Percentiles rank a stretch among this genome's conserved stretches.
Evolutionary conservation across 495 filamentous ascomycete genomes (phyloP).

Genomic region (Stereocaulon alpinum): DNA sequence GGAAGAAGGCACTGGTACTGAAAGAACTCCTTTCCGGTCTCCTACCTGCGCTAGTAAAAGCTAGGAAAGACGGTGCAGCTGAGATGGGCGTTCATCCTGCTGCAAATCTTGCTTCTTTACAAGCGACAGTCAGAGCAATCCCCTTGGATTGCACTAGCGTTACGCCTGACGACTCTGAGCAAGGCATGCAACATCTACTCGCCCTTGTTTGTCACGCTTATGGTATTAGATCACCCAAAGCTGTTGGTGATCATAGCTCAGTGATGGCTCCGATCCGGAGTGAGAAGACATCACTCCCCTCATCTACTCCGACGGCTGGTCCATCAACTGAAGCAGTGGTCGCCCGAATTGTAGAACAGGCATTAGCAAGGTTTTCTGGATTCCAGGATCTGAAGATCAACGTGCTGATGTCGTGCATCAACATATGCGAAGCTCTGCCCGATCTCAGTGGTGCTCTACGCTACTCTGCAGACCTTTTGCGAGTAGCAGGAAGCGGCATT

Average conservation of each 20-base stretch:
- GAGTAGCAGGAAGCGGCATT: constrained; percentile 69
- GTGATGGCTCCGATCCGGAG: background rate
- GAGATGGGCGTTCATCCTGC: constrained; percentile 93
- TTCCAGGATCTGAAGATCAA: constrained; percentile 67
- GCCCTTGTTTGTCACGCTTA: constrained; percentile 22
- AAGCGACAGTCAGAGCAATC: constrained; percentile 8
- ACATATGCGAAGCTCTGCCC: constrained; percentile 85
- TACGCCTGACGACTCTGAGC: constrained; percentile 7
- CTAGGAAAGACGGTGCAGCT: constrained; percentile 81
- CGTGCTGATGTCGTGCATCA: constrained; percentile 73
- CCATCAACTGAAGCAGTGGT: constrained; percentile 36
- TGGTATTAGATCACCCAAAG: constrained; percentile 15
- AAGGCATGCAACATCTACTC: constrained; percentile 23
- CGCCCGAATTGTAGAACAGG: constrained; percentile 41
- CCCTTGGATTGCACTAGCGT: background rate
- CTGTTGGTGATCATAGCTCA: background rate
- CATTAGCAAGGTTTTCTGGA: constrained; percentile 49
- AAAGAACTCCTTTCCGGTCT: constrained; percentile 74
- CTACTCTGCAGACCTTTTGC: constrained; percentile 73
- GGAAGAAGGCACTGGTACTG: constrained; percentile 81
- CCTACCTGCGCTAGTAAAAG: constrained; percentile 79
- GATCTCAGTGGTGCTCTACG: constrained; percentile 80
- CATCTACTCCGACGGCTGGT: background rate
- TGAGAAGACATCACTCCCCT: constrained; percentile 9
- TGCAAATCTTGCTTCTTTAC: constrained; percentile 61